Evolutionary conservation across 2,329 filamentous ascomycete species (phyloP).

Genomic region (Gaeumannomyces tritici): DNA sequence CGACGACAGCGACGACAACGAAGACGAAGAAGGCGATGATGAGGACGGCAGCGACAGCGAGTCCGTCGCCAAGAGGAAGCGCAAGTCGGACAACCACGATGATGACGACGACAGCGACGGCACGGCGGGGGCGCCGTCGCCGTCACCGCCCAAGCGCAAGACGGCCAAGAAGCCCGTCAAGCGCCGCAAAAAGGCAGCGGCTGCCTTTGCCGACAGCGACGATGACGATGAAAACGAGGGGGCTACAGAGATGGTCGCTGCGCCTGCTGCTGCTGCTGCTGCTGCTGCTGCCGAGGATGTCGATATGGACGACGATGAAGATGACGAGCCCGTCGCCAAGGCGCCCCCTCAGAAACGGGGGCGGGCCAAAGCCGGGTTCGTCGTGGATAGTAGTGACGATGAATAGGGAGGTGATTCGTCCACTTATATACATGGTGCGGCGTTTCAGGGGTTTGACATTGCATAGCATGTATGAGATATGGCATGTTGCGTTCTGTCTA

Average conservation of each 20-base stretch:
- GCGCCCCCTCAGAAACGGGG: constrained; percentile 23
- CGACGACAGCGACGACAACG: constrained; percentile 17
- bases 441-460: too few relatives aligned
- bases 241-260: constrained; percentile 21
- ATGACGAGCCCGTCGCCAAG: constrained; percentile 25
- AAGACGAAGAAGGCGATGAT: constrained; percentile 17
- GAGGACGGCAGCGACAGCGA: constrained; percentile 8
- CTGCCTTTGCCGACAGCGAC: constrained; percentile 5
- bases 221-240: constrained; percentile 9
- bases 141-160: background rate
- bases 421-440: background rate
- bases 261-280: constrained; percentile 15
- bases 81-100: background rate
- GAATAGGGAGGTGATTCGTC: constrained; percentile 19
- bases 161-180: background rate
- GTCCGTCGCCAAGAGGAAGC: background rate
- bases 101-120: background rate
- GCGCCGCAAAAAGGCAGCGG: constrained; percentile 9
- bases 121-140: background rate
- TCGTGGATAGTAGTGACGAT: constrained; percentile 52
- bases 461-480: background rate
- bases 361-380: constrained; percentile 41
- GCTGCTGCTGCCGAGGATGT: too few relatives aligned
- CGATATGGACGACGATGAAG: constrained; percentile 21
- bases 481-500: background rate